Evolutionary conservation across 495 filamentous ascomycete species (phyloP).

Genomic region (Penicillium cinerascens): DNA sequence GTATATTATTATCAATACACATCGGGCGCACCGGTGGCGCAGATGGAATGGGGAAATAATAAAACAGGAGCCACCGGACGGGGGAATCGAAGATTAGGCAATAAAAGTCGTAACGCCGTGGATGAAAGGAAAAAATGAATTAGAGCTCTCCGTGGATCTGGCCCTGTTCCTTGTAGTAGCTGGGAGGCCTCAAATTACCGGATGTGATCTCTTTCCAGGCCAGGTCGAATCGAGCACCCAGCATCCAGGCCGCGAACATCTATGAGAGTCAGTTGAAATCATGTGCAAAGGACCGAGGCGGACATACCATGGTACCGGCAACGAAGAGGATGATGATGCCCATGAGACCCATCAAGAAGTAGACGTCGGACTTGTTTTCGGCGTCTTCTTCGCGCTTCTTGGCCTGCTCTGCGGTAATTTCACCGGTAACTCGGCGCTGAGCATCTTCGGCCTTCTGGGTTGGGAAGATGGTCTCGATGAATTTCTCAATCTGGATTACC

Average conservation of each 20-base stretch:
- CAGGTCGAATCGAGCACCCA: slow-evolving; percentile 68
- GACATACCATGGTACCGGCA: slow-evolving; percentile 59
- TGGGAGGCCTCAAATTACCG: slow-evolving; percentile 41
- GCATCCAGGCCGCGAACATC: slow-evolving; percentile 62
- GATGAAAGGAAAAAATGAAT: slow-evolving; percentile 8
- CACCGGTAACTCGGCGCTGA: slow-evolving; percentile 33
- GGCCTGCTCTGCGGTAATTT: slow-evolving; percentile 39
- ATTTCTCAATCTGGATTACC: slow-evolving; percentile 80
- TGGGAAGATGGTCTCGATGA: slow-evolving; percentile 93
- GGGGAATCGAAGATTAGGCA: slow-evolving; percentile 31
- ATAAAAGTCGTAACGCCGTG: slow-evolving; percentile 37
- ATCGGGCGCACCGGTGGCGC: slow-evolving; percentile 17
- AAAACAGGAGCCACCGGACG: slow-evolving; percentile 27
- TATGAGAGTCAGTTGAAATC: slow-evolving; percentile 31
- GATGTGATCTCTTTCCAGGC: slow-evolving; percentile 52
- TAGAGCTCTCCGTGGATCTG: slow-evolving; percentile 20
- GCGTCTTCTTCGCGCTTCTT: slow-evolving; percentile 48
- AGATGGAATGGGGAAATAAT: slow-evolving; percentile 20
- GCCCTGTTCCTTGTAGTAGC: not conserved
- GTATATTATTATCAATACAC: slow-evolving; percentile 37
- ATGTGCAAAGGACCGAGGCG: not conserved
- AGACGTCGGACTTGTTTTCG: slow-evolving; percentile 54
- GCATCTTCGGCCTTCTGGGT: slow-evolving; percentile 55
- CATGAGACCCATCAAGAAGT: slow-evolving; percentile 61
- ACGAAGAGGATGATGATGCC: slow-evolving; percentile 57